Evolutionary conservation across 768 basidiomycete species (phyloP).

Genomic region (Ramaria sp.): DNA sequence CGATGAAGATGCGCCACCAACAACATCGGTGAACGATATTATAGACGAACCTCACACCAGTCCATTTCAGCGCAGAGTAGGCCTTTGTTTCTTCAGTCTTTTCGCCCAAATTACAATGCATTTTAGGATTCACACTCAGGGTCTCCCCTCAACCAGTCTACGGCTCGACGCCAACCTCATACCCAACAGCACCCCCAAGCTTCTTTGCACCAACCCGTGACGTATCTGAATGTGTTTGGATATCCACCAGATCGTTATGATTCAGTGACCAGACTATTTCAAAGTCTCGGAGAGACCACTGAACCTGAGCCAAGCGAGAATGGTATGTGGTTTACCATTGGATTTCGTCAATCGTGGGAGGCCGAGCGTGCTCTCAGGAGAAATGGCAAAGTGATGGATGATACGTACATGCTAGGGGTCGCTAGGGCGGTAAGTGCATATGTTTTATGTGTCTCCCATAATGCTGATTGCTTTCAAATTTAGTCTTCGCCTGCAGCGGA

Average conservation of each 20-base stretch:
- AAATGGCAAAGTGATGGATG: constrained; percentile 70
- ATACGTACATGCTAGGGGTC: constrained; percentile 75
- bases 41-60: constrained; percentile 38
- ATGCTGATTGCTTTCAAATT: not conserved
- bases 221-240: constrained; percentile 77
- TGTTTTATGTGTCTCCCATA: not conserved
- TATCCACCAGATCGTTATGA: constrained; percentile 75
- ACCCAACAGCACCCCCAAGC: constrained; percentile 7
- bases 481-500: not conserved
- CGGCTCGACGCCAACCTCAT: not conserved
- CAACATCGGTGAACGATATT: constrained; percentile 64
- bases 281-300: constrained; percentile 43
- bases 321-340: constrained; percentile 68
- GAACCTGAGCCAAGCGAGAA: constrained; percentile 59
- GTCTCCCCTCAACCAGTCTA: constrained; percentile 21
- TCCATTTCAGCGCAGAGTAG: constrained; percentile 35
- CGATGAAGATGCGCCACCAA: constrained; percentile 78
- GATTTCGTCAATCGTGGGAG: constrained; percentile 59
- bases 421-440: constrained; percentile 66
- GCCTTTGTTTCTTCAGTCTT: constrained; percentile 12
- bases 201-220: constrained; percentile 25
- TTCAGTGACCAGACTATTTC: constrained; percentile 28
- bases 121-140: constrained; percentile 26
- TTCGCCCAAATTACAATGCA: not conserved
- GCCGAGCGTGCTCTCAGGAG: constrained; percentile 71